These are phyloP conservation scores for Fusarium sp. DNA, from an alignment of 2,329 filamentous ascomycete species.

Conservation along the genomic window DNA sequence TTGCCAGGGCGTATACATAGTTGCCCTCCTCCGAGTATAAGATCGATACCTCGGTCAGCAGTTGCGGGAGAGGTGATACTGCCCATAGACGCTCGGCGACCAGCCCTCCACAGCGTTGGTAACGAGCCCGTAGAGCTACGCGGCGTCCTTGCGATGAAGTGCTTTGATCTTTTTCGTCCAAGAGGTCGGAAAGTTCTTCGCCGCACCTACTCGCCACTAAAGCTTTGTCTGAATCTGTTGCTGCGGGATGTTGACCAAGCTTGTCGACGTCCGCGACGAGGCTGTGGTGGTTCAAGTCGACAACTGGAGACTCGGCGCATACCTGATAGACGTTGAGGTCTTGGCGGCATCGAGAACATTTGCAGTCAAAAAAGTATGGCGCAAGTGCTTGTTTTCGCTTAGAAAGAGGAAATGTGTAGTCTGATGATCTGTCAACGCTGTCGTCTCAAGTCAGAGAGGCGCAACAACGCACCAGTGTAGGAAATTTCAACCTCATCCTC, in stretches of 20 bases:
- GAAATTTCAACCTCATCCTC: slow-evolving; percentile 69
- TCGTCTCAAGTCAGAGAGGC: not conserved
- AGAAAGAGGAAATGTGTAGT: slow-evolving; percentile 57
- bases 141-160: slow-evolving; percentile 44
- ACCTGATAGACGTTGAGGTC: slow-evolving; percentile 65
- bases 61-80: slow-evolving; percentile 57
- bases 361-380: slow-evolving; percentile 63
- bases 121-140: slow-evolving; percentile 32
- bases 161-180: slow-evolving; percentile 39
- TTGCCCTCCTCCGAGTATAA: slow-evolving; percentile 56
- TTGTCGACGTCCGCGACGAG: slow-evolving; percentile 53
- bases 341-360: slow-evolving; percentile 58
- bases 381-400: slow-evolving; percentile 55
- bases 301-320: slow-evolving; percentile 52
- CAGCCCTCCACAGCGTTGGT: slow-evolving; percentile 40
- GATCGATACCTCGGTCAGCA: slow-evolving; percentile 56
- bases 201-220: slow-evolving; percentile 28
- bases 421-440: slow-evolving; percentile 45
- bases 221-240: slow-evolving; percentile 27
- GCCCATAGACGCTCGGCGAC: slow-evolving; percentile 54
- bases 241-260: slow-evolving; percentile 44
- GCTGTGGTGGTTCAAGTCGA: slow-evolving; percentile 57
- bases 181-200: slow-evolving; percentile 44
- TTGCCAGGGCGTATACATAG: slow-evolving; percentile 55
- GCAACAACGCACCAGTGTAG: slow-evolving; percentile 61